A percentile compares a stretch with the other conserved stretches of the same genome.
Conservation (phyloP, 768 basidiomycete species). For the Mycena alexandri region DNA sequence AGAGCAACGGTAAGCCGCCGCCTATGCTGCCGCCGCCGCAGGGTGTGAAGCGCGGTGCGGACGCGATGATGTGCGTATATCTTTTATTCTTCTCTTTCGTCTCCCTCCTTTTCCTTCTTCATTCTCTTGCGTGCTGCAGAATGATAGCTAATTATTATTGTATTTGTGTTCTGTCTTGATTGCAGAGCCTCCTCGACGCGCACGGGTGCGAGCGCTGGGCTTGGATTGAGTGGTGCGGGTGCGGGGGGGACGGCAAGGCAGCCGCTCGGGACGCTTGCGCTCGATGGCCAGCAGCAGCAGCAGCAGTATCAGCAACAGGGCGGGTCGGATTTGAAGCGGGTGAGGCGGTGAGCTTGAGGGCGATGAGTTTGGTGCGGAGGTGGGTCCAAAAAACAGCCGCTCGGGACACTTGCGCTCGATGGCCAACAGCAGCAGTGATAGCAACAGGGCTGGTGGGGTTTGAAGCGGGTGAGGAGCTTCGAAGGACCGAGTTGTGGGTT, state of each 20-base stretch:
- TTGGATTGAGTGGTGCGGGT: conserved; percentile 55
- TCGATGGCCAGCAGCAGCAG: conserved; percentile 45
- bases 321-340: conserved; percentile 61
- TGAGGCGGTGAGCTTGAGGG: conserved; percentile 42
- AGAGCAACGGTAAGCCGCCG: conserved; percentile 25
- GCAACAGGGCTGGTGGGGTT: too few relatives aligned
- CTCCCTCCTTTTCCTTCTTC: not conserved
- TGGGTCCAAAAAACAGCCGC: too few relatives aligned
- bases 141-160: too few relatives aligned
- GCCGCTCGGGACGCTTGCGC: conserved; percentile 36
- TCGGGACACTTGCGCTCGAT: too few relatives aligned
- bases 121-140: too few relatives aligned
- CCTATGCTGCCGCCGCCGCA: conserved; percentile 22
- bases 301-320: conserved; percentile 45
- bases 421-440: too few relatives aligned
- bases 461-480: too few relatives aligned
- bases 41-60: conserved; percentile 52
- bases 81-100: not conserved
- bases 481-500: not conserved
- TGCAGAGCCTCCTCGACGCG: conserved; percentile 40
- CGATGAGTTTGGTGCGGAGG: too few relatives aligned
- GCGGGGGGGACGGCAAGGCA: conserved; percentile 12
- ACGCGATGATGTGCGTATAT: conserved; percentile 41
- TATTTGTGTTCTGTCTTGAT: not conserved
- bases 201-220: conserved; percentile 39